A percentile compares a stretch with the other conserved stretches of the same genome.
These are phyloP conservation scores for Castanea sativa DNA, from an alignment of 306 rosid genomes.

Conservation along the genomic window DNA sequence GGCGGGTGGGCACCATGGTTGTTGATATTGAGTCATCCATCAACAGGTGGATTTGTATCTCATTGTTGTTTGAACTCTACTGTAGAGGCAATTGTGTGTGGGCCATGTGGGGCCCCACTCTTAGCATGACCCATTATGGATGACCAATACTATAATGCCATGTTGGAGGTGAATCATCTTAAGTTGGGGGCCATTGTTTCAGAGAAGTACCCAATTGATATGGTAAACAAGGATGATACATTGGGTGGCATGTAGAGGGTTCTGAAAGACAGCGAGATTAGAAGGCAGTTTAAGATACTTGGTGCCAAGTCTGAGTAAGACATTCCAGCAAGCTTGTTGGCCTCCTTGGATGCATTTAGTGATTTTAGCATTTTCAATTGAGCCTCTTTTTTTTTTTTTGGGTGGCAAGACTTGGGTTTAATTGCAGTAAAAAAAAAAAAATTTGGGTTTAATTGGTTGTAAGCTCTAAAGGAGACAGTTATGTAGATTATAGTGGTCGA, in stretches of 20 bases:
- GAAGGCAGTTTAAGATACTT: conserved; percentile 20
- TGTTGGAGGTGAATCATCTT: conserved; percentile 41
- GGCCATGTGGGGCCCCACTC: conserved; percentile 34
- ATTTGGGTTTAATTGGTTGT: too few relatives aligned
- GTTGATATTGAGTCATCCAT: conserved; percentile 60
- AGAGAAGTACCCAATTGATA: conserved; percentile 22
- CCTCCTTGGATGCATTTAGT: conserved; percentile 46
- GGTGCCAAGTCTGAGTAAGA: conserved; percentile 40
- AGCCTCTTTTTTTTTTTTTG: too few relatives aligned
- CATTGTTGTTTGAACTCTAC: conserved; percentile 85
- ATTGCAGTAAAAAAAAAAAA: too few relatives aligned
- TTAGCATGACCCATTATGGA: conserved; percentile 68
- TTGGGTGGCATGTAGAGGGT: conserved; percentile 41
- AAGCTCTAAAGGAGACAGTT: too few relatives aligned
- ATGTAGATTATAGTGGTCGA: too few relatives aligned
- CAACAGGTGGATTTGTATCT: conserved; percentile 68
- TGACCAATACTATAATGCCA: conserved; percentile 27
- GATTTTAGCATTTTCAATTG: background rate
- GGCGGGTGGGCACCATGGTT: conserved; percentile 60
- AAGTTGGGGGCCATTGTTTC: conserved; percentile 40
- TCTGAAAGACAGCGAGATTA: conserved; percentile 35
- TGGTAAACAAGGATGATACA: conserved; percentile 36
- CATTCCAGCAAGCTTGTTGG: conserved; percentile 40
- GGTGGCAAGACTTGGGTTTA: too few relatives aligned
- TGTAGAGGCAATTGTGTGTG: conserved; percentile 52